A percentile compares a stretch with the other conserved stretches of the same genome.
Conservation (phyloP, 345 rosid species). For the Lenwebbia sp. region DNA sequence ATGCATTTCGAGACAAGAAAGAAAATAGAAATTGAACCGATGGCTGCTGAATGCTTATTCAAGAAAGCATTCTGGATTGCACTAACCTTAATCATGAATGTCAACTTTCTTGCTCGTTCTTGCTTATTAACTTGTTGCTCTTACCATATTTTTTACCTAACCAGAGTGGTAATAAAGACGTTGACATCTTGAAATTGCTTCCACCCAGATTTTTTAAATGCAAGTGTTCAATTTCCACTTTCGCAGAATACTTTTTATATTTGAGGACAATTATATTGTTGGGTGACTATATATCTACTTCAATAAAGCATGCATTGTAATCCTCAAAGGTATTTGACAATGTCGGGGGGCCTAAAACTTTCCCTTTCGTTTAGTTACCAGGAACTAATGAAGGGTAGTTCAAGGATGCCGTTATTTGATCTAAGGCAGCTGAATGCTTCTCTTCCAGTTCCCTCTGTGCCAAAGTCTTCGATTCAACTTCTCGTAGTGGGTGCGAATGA, state of each 20-base stretch:
- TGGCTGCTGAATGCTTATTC: neutral
- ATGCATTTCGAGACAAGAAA: neutral
- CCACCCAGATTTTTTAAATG: neutral
- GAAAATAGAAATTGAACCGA: neutral
- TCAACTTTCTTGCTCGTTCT: neutral
- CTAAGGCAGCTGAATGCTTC: constrained; percentile 76
- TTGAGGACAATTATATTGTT: neutral
- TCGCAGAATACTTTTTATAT: neutral
- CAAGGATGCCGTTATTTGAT: constrained; percentile 70
- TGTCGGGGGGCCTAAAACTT: neutral
- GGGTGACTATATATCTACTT: neutral
- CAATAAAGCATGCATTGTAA: neutral
- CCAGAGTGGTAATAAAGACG: neutral
- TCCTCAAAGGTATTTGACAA: neutral
- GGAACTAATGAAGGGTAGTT: constrained; percentile 63
- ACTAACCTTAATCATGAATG: neutral
- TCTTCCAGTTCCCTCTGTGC: constrained; percentile 67
- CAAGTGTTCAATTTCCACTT: neutral
- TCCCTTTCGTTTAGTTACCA: constrained; percentile 51
- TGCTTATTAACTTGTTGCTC: neutral
- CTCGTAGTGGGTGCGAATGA: constrained; percentile 68
- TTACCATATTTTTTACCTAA: neutral
- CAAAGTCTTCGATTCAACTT: constrained; percentile 31
- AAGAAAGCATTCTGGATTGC: neutral
- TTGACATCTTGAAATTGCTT: neutral